Conservation (phyloP, 2,329 filamentous ascomycete genomes). For the Tolypocladium inflatum region DNA sequence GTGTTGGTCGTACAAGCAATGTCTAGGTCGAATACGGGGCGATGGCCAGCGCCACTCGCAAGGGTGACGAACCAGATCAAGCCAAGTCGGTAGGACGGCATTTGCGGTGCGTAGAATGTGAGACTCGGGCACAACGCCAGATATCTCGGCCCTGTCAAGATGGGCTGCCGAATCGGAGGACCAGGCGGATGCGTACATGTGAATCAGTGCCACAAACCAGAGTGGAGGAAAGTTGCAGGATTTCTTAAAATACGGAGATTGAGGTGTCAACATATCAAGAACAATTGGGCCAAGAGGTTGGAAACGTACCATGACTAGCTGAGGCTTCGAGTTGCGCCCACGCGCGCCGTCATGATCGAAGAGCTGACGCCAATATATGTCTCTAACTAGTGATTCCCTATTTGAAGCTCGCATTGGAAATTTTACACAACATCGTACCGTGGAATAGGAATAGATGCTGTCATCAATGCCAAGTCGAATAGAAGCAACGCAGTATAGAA, state of each 20-base stretch:
- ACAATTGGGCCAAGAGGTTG: neutral
- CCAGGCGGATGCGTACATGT: neutral
- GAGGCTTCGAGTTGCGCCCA: too few species aligned
- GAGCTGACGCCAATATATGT: too few species aligned
- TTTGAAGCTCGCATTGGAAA: too few species aligned
- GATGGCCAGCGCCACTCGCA: slow-evolving; percentile 9
- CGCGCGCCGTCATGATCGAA: too few species aligned
- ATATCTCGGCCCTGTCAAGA: neutral
- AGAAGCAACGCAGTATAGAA: too few species aligned
- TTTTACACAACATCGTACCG: too few species aligned
- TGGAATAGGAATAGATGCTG: too few species aligned
- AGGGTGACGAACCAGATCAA: slow-evolving; percentile 8
- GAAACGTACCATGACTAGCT: too few species aligned
- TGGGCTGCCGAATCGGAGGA: neutral
- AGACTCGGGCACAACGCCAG: neutral
- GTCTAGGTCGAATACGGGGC: neutral
- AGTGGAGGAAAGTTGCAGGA: neutral
- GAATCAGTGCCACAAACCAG: neutral
- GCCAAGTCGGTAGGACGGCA: neutral
- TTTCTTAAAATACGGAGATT: neutral
- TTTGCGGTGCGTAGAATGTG: neutral
- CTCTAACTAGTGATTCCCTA: too few species aligned
- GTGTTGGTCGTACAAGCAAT: neutral
- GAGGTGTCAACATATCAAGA: neutral
- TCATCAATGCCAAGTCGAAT: too few species aligned